Evolutionary conservation across 1,139 yeast species (phyloP).

Genomic region (Nadsonia starkeyi-henricii): DNA sequence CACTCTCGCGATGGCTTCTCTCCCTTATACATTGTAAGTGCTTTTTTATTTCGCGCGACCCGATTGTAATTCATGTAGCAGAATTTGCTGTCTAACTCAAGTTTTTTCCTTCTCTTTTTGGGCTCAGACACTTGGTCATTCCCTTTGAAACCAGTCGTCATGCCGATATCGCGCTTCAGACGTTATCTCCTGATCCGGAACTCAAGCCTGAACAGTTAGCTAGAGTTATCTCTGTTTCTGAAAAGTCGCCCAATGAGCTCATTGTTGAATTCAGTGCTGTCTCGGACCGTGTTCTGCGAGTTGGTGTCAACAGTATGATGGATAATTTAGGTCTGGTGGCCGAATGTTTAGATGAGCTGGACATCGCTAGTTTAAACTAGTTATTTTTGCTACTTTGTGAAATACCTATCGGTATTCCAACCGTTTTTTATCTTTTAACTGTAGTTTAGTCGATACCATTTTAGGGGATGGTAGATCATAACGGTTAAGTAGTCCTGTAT

Average conservation of each 20-base stretch:
- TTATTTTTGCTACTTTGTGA: too few relatives aligned
- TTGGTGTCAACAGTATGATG: slow-evolving; percentile 53
- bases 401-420: too few relatives aligned
- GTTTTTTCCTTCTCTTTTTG: not conserved
- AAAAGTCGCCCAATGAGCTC: slow-evolving; percentile 19
- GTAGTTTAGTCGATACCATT: too few relatives aligned
- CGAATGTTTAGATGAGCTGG: slow-evolving; percentile 55
- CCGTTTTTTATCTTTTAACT: too few relatives aligned
- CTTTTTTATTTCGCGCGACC: too few relatives aligned
- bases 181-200: slow-evolving; percentile 68
- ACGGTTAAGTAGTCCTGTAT: too few relatives aligned
- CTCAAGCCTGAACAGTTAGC: slow-evolving; percentile 38
- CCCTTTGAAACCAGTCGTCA: slow-evolving; percentile 52
- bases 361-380: slow-evolving; percentile 15
- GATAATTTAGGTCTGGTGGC: slow-evolving; percentile 51
- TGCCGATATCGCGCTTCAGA: slow-evolving; percentile 45
- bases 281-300: slow-evolving; percentile 52
- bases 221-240: slow-evolving; percentile 1
- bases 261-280: slow-evolving; percentile 37
- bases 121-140: slow-evolving; percentile 29
- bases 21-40: too few relatives aligned
- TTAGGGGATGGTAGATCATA: too few relatives aligned
- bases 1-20: too few relatives aligned
- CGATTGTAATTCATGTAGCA: too few relatives aligned
- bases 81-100: not conserved